These are phyloP conservation scores for Beauveria caledonica DNA, from an alignment of 2,329 filamentous ascomycete genomes.

Conservation along the genomic window DNA sequence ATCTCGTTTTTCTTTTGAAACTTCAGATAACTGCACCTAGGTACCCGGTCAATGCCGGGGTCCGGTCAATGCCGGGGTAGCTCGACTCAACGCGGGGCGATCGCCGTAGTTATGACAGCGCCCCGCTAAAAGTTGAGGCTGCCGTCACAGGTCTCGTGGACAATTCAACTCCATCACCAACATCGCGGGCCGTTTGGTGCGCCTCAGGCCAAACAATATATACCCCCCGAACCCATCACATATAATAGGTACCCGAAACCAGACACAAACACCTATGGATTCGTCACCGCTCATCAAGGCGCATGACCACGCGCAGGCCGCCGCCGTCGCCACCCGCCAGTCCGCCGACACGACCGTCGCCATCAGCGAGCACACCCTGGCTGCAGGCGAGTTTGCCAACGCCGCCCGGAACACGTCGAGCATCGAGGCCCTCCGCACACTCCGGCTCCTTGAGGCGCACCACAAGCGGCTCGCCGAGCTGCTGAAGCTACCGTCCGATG, in stretches of 20 bases:
- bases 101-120: neutral
- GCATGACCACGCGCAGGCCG: constrained; percentile 81
- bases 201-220: neutral
- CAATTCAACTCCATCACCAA: neutral
- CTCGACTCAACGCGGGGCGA: neutral
- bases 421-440: constrained; percentile 69
- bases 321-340: constrained; percentile 68
- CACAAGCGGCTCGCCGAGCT: constrained; percentile 77
- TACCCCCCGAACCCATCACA: neutral
- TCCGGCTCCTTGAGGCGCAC: constrained; percentile 79
- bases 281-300: constrained; percentile 48
- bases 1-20: neutral
- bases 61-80: neutral
- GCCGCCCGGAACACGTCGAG: constrained; percentile 64
- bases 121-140: constrained; percentile 4
- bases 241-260: neutral
- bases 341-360: constrained; percentile 71
- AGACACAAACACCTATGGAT: constrained; percentile 24
- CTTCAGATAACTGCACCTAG: neutral
- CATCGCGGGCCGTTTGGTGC: constrained; percentile 8
- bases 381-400: constrained; percentile 80
- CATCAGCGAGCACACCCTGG: constrained; percentile 78
- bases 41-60: neutral
- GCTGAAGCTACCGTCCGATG: constrained; percentile 57
- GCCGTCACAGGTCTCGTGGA: neutral